These are phyloP conservation scores for Conringia planisiliqua DNA, from an alignment of 345 rosid species.

Conservation along the genomic window DNA sequence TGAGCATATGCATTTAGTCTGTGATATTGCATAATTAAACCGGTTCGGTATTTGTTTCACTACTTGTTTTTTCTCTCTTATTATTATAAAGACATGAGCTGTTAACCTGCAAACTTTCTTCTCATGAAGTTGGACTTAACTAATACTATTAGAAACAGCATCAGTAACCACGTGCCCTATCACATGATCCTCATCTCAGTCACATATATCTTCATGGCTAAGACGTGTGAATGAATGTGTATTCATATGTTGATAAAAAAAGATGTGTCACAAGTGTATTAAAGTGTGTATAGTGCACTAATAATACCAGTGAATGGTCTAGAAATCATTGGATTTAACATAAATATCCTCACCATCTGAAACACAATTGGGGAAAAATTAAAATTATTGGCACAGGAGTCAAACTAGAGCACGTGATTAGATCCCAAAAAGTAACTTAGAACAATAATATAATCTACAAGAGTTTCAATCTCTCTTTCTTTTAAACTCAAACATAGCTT, in stretches of 20 bases:
- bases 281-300: neutral
- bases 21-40: neutral
- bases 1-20: neutral
- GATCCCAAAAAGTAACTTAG: conserved; percentile 25
- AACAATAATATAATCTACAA: conserved; percentile 25
- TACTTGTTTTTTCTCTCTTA: neutral
- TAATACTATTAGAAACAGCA: conserved; percentile 7
- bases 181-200: conserved; percentile 23
- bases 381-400: conserved; percentile 28
- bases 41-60: neutral
- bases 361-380: conserved; percentile 8
- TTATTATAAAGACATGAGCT: conserved; percentile 4
- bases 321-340: conserved; percentile 1
- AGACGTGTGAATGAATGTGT: conserved; percentile 11
- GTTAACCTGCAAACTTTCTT: conserved; percentile 28
- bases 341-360: conserved; percentile 7
- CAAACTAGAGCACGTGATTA: conserved; percentile 36
- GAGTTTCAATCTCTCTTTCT: conserved; percentile 8
- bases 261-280: neutral
- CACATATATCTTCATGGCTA: neutral
- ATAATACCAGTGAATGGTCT: conserved; percentile 18
- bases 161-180: conserved; percentile 32
- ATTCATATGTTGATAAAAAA: neutral
- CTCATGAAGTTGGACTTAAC: conserved; percentile 16
- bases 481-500: neutral